phyloP scores from a whole-genome alignment of 2,329 filamentous ascomycete genomes.

The Cercospora sesami region DNA sequence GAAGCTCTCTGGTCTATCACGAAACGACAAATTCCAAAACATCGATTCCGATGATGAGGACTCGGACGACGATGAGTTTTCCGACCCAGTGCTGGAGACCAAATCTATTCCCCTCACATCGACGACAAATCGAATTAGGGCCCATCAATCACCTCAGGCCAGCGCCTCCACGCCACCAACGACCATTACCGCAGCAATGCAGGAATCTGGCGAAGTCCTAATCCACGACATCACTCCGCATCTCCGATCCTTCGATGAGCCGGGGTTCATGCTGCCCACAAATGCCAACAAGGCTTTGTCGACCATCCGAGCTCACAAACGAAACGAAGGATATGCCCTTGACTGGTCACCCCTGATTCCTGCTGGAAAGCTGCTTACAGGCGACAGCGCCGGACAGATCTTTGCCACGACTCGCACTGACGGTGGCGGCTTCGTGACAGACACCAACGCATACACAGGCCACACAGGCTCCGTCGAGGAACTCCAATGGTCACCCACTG shows the following conservation, averaged over 20 bases:
- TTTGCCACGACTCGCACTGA: slow-evolving; percentile 84
- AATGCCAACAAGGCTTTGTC: slow-evolving; percentile 85
- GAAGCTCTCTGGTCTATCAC: slow-evolving; percentile 89
- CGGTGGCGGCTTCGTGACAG: slow-evolving; percentile 85
- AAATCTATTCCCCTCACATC: slow-evolving; percentile 81
- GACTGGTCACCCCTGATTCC: slow-evolving; percentile 88
- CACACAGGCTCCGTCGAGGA: slow-evolving; percentile 89
- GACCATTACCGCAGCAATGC: slow-evolving; percentile 88
- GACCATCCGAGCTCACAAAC: slow-evolving; percentile 86
- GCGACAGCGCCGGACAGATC: slow-evolving; percentile 87
- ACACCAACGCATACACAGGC: slow-evolving; percentile 77
- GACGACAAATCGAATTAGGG: slow-evolving; percentile 90
- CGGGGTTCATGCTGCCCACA: slow-evolving; percentile 75
- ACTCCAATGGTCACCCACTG: slow-evolving; percentile 92
- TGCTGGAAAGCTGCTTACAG: slow-evolving; percentile 82
- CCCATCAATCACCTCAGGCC: slow-evolving; percentile 73
- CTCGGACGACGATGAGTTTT: slow-evolving; percentile 67
- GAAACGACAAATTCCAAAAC: slow-evolving; percentile 73
- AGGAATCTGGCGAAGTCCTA: slow-evolving; percentile 81
- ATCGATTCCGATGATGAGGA: slow-evolving; percentile 65
- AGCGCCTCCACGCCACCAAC: slow-evolving; percentile 71
- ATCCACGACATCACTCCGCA: slow-evolving; percentile 95
- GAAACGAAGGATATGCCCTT: slow-evolving; percentile 85
- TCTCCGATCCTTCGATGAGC: slow-evolving; percentile 83
- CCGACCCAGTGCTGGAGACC: slow-evolving; percentile 91